Evolutionary conservation across 2,329 filamentous ascomycete species (phyloP).

Genomic region (Trichoderma cornu-damae): DNA sequence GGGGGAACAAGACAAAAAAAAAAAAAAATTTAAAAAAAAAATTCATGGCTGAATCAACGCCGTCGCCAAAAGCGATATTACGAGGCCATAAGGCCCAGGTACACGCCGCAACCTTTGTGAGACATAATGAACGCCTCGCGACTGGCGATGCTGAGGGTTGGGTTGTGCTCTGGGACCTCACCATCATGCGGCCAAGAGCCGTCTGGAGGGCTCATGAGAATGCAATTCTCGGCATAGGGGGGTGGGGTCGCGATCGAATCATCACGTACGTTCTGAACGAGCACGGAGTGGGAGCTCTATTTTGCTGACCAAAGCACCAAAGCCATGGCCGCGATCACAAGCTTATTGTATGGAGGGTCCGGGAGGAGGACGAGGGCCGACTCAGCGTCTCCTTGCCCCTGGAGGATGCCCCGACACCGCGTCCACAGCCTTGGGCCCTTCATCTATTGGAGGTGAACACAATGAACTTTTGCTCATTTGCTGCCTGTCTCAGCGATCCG

Average conservation of each 20-base stretch:
- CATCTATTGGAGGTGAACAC: slow-evolving; percentile 82
- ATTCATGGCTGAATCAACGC: slow-evolving; percentile 29
- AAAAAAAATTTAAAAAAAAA: no score
- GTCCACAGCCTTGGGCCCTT: slow-evolving; percentile 74
- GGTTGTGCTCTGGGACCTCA: slow-evolving; percentile 78
- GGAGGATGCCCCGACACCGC: slow-evolving; percentile 48
- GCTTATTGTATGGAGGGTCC: slow-evolving; percentile 77
- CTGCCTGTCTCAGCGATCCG: slow-evolving; percentile 46
- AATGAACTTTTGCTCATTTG: slow-evolving; percentile 90
- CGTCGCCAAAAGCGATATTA: slow-evolving; percentile 57
- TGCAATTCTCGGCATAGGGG: slow-evolving; percentile 67
- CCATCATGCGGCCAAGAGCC: slow-evolving; percentile 71
- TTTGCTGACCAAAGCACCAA: slow-evolving; percentile 33
- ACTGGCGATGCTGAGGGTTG: slow-evolving; percentile 90
- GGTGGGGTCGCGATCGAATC: slow-evolving; percentile 66
- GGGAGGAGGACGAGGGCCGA: slow-evolving; percentile 51
- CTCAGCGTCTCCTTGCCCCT: slow-evolving; percentile 68
- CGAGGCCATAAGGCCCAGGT: slow-evolving; percentile 80
- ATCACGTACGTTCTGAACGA: slow-evolving; percentile 65
- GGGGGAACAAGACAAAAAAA: no score
- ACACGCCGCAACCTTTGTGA: slow-evolving; percentile 69
- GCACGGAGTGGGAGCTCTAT: neutral
- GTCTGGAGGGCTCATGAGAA: slow-evolving; percentile 83
- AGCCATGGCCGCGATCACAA: slow-evolving; percentile 90
- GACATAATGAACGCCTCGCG: slow-evolving; percentile 67